Percentiles rank a stretch among this genome's conserved stretches.
Evolutionary conservation across 306 rosid genomes (phyloP).

Genomic region (Castanea crenata): DNA sequence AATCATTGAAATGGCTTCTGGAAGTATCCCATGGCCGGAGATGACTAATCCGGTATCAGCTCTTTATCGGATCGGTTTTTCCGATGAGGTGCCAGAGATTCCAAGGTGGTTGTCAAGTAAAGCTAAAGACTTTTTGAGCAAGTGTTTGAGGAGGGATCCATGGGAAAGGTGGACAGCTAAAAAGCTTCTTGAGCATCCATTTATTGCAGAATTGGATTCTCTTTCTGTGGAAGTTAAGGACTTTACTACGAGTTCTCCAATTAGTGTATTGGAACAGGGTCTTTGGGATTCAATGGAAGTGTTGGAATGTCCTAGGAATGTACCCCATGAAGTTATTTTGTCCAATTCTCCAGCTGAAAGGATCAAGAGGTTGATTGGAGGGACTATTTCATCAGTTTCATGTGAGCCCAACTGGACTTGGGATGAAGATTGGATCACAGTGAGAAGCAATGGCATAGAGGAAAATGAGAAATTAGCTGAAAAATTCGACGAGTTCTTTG

Average conservation of each 20-base stretch:
- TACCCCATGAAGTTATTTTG: conserved; percentile 8
- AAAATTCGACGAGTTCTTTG: not conserved
- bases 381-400: conserved; percentile 5
- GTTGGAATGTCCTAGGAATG: conserved; percentile 10
- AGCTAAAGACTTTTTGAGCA: conserved; percentile 44
- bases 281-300: conserved; percentile 42
- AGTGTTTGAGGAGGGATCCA: conserved; percentile 39
- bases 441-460: conserved; percentile 29
- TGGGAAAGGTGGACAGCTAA: conserved; percentile 43
- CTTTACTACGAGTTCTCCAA: conserved; percentile 38
- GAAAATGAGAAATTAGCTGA: not conserved
- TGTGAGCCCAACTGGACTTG: conserved; percentile 21
- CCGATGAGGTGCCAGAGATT: conserved; percentile 33
- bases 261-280: conserved; percentile 45
- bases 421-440: conserved; percentile 41
- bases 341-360: conserved; percentile 33
- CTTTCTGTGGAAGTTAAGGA: conserved; percentile 8
- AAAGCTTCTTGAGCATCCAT: conserved; percentile 49
- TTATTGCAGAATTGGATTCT: conserved; percentile 23
- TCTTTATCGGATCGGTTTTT: conserved; percentile 45
- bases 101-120: conserved; percentile 32
- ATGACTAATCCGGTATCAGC: conserved; percentile 34
- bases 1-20: conserved; percentile 54
- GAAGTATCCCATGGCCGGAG: conserved; percentile 40
- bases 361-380: conserved; percentile 27